Conservation (phyloP, 1,284 basidiomycete genomes). For the Ceratobasidium sp. region DNA sequence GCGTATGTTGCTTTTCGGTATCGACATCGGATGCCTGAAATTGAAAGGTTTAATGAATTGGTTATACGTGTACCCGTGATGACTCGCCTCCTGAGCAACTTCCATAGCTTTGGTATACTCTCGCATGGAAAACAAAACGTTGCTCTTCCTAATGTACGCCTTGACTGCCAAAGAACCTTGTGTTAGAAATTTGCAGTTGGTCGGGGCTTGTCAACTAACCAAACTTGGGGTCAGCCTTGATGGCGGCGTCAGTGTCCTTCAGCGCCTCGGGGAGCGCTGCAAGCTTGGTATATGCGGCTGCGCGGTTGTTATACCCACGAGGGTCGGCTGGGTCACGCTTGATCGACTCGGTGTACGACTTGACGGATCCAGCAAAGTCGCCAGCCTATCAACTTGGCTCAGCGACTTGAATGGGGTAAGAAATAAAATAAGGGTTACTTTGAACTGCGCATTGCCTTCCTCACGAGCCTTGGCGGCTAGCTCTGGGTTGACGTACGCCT, state of each 20-base stretch:
- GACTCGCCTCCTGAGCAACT: slow-evolving; percentile 70
- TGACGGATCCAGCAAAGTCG: slow-evolving; percentile 92
- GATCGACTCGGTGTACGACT: slow-evolving; percentile 94
- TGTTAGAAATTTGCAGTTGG: slow-evolving; percentile 7
- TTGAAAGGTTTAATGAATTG: not conserved
- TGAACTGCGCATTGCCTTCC: slow-evolving; percentile 94
- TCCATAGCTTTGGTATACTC: slow-evolving; percentile 90
- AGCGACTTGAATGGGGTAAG: not conserved
- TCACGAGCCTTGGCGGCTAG: slow-evolving; percentile 88
- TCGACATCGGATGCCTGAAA: slow-evolving; percentile 76
- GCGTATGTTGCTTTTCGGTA: slow-evolving; percentile 78
- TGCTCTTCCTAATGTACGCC: slow-evolving; percentile 95
- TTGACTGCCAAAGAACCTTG: slow-evolving; percentile 69
- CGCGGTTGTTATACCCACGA: slow-evolving; percentile 96
- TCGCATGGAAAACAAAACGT: slow-evolving; percentile 90
- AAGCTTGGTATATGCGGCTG: slow-evolving; percentile 96
- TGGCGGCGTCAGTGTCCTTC: slow-evolving; percentile 95
- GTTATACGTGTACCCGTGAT: not conserved
- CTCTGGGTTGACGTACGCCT: slow-evolving; percentile 91
- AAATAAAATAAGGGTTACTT: slow-evolving; percentile 59
- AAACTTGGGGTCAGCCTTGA: slow-evolving; percentile 90
- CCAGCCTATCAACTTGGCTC: slow-evolving; percentile 62
- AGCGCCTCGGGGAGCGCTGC: slow-evolving; percentile 94
- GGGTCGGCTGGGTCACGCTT: slow-evolving; percentile 94
- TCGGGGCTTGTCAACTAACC: slow-evolving; percentile 60